These are phyloP conservation scores for Hypoxylon perforatum DNA, from an alignment of 495 filamentous ascomycete genomes.

Conservation along the genomic window DNA sequence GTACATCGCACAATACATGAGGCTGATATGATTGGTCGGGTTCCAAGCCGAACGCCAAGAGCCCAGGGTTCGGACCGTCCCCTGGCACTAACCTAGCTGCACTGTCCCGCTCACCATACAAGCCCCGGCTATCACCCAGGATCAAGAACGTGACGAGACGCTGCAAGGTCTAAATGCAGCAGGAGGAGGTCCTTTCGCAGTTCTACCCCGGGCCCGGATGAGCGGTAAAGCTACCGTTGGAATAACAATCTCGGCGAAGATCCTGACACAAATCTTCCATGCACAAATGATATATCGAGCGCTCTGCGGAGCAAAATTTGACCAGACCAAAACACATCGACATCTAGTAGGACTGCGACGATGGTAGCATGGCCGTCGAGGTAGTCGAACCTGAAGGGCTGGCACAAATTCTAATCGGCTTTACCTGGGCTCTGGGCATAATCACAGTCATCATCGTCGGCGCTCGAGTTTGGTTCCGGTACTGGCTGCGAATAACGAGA, in stretches of 20 bases:
- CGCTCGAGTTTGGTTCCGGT: constrained; percentile 2
- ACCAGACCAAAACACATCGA: no score
- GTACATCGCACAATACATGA: background rate
- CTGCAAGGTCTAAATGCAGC: background rate
- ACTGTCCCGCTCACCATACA: background rate
- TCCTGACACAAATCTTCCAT: background rate
- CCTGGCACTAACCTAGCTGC: background rate
- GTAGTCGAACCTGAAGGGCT: background rate
- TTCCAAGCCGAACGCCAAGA: background rate
- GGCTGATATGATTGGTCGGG: background rate
- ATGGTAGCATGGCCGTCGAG: background rate
- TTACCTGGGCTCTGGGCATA: background rate
- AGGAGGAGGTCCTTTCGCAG: background rate
- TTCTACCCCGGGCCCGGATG: constrained; percentile 10
- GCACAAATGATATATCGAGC: background rate
- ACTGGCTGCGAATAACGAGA: background rate
- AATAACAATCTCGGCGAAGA: background rate
- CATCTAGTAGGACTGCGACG: background rate
- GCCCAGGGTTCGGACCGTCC: background rate
- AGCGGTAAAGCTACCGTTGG: background rate
- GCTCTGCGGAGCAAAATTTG: background rate
- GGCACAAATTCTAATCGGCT: background rate
- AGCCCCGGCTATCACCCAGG: background rate
- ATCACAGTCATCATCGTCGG: background rate
- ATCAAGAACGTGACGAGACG: background rate